Percentiles rank a stretch among this genome's conserved stretches.
phyloP scores from a whole-genome alignment of 2,329 filamentous ascomycete species.

The Fusarium tuaranense region DNA sequence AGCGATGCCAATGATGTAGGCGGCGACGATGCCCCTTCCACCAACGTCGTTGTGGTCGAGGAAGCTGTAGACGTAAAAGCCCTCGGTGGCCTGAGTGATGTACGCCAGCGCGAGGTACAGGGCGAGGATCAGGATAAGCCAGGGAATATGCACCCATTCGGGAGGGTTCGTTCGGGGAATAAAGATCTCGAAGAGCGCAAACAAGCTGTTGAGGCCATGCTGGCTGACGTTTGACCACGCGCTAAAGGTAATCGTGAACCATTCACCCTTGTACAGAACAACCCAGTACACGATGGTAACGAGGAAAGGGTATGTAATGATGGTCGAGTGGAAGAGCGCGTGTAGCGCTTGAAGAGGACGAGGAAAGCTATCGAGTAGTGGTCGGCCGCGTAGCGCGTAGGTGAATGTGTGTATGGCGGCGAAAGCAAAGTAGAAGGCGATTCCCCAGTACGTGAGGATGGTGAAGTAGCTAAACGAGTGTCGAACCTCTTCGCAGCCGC shows the following conservation, averaged over 20 bases:
- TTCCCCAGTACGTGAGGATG: conserved; percentile 82
- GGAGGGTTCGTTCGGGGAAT: conserved; percentile 73
- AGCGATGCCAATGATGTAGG: conserved; percentile 71
- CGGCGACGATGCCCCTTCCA: conserved; percentile 64
- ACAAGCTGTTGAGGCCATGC: conserved; percentile 79
- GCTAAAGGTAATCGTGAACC: conserved; percentile 63
- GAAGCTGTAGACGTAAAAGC: conserved; percentile 83
- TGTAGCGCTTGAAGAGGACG: conserved; percentile 74
- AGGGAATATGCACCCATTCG: conserved; percentile 72
- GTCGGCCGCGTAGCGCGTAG: conserved; percentile 67
- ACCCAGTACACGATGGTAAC: conserved; percentile 80
- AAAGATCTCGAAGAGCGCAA: conserved; percentile 81
- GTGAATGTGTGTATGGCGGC: conserved; percentile 75
- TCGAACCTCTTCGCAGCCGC: conserved; percentile 59
- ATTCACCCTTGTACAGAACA: conserved; percentile 64
- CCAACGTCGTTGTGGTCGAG: conserved; percentile 72
- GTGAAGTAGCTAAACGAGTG: conserved; percentile 86
- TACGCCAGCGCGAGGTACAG: conserved; percentile 82
- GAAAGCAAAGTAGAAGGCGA: conserved; percentile 82
- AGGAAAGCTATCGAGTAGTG: conserved; percentile 70
- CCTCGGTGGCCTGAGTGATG: conserved; percentile 75
- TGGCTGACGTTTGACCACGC: conserved; percentile 77
- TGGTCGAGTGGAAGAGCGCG: conserved; percentile 71
- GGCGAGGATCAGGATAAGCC: conserved; percentile 76
- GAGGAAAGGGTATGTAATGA: conserved; percentile 74